A percentile compares a stretch with the other conserved stretches of the same genome.
Evolutionary conservation across 306 rosid species (phyloP).

Genomic region (Neltuma alba): DNA sequence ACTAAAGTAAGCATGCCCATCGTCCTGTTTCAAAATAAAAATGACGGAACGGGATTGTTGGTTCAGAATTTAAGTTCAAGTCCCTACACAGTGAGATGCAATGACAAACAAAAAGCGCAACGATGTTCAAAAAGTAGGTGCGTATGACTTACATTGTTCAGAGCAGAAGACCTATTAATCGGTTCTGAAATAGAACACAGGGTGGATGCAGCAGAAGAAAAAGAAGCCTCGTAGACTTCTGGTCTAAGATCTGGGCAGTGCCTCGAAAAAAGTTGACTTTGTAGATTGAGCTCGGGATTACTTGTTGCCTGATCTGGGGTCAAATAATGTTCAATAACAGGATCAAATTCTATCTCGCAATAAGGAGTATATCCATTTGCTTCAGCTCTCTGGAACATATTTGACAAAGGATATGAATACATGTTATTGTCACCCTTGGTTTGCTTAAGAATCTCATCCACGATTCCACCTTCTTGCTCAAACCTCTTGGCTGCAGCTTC

Average conservation of each 20-base stretch:
- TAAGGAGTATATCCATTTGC: conserved; percentile 69
- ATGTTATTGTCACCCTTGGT: conserved; percentile 53
- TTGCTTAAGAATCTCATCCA: conserved; percentile 51
- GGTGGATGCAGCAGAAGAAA: conserved; percentile 59
- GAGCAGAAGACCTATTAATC: conserved; percentile 39
- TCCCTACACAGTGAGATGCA: conserved; percentile 26
- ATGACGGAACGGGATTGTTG: conserved; percentile 17
- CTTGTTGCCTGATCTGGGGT: conserved; percentile 47
- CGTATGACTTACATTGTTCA: conserved; percentile 54
- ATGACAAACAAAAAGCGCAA: conserved; percentile 22
- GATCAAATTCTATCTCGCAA: conserved; percentile 65
- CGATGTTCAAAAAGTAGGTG: conserved; percentile 24
- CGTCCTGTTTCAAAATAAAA: conserved; percentile 48
- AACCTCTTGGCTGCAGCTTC: conserved; percentile 86
- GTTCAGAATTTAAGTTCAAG: conserved; percentile 33
- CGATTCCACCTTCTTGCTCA: conserved; percentile 68
- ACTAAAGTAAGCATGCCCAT: conserved; percentile 44
- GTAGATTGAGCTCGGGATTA: conserved; percentile 45
- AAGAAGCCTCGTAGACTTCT: conserved; percentile 55
- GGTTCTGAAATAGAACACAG: conserved; percentile 60
- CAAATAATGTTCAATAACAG: conserved; percentile 41
- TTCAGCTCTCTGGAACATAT: conserved; percentile 60
- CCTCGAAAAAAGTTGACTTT: conserved; percentile 35
- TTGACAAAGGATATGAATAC: conserved; percentile 62
- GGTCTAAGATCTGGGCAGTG: conserved; percentile 41